These are phyloP conservation scores for Dryadomyces quercus-mongolicae DNA, from an alignment of 2,329 filamentous ascomycete genomes.

Conservation along the genomic window DNA sequence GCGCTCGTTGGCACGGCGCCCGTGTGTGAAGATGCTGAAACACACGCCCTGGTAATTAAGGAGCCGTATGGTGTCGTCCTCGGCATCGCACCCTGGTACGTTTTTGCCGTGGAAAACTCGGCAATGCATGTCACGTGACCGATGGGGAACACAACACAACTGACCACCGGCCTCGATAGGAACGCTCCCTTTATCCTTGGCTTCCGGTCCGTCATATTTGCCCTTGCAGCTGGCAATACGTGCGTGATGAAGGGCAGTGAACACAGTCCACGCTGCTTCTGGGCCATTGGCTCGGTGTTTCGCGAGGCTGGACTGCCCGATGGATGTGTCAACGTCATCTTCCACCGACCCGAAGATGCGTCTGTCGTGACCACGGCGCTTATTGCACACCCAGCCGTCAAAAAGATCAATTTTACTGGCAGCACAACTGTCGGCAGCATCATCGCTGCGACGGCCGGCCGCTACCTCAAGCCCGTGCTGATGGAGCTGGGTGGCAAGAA, in stretches of 20 bases:
- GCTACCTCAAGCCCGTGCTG: conserved; percentile 65
- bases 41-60: conserved; percentile 49
- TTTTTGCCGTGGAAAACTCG: not conserved
- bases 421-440: conserved; percentile 62
- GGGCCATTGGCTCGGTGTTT: conserved; percentile 50
- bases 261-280: conserved; percentile 50
- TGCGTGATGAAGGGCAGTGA: conserved; percentile 63
- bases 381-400: conserved; percentile 54
- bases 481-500: conserved; percentile 80
- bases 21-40: not conserved
- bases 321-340: conserved; percentile 64
- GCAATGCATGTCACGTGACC: not conserved
- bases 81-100: conserved; percentile 67
- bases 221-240: conserved; percentile 70
- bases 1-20: conserved; percentile 2
- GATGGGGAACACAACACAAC: not conserved
- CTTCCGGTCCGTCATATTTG: conserved; percentile 41
- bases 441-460: conserved; percentile 56
- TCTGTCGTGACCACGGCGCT: conserved; percentile 53
- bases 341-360: conserved; percentile 52
- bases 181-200: conserved; percentile 46
- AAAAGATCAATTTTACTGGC: conserved; percentile 82
- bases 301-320: conserved; percentile 64
- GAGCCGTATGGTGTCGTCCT: conserved; percentile 73
- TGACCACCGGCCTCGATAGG: conserved; percentile 22